Evolutionary conservation across 129 eudicot genomes (phyloP).

Genomic region (Helichrysum umbraculigerum): DNA sequence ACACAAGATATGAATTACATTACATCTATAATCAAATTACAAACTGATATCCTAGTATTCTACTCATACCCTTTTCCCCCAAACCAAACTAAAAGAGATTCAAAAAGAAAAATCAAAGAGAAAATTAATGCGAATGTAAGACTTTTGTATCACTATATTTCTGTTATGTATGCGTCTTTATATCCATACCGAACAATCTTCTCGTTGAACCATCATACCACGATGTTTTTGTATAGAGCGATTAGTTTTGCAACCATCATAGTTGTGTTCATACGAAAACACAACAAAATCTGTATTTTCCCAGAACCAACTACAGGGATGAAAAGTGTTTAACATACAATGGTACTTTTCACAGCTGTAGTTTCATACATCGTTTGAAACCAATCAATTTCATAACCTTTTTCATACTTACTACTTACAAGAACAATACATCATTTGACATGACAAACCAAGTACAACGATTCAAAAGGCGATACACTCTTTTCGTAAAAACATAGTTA

Average conservation of each 20-base stretch:
- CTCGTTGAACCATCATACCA: not conserved
- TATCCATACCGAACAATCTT: not conserved
- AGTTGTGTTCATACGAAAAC: not conserved
- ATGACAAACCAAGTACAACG: constrained; percentile 10
- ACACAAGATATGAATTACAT: not conserved
- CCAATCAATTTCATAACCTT: not conserved
- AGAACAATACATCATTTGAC: constrained; percentile 13
- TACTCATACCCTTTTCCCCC: not conserved
- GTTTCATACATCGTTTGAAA: not conserved
- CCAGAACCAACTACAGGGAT: not conserved
- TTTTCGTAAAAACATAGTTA: not conserved
- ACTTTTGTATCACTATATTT: not conserved
- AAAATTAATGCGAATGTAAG: too few relatives aligned
- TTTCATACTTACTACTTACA: constrained; percentile 26
- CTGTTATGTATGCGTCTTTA: not conserved
- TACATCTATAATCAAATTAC: constrained; percentile 8
- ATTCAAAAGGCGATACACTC: not conserved
- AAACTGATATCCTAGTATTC: not conserved
- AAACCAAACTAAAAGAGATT: not conserved
- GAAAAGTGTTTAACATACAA: not conserved
- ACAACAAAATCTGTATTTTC: not conserved
- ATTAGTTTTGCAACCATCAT: too few relatives aligned
- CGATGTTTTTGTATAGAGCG: too few relatives aligned
- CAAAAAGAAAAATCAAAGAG: not conserved
- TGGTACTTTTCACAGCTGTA: constrained; percentile 22